phyloP scores from a whole-genome alignment of 2,329 filamentous ascomycete species.

The Biscogniauxia mediterranea region DNA sequence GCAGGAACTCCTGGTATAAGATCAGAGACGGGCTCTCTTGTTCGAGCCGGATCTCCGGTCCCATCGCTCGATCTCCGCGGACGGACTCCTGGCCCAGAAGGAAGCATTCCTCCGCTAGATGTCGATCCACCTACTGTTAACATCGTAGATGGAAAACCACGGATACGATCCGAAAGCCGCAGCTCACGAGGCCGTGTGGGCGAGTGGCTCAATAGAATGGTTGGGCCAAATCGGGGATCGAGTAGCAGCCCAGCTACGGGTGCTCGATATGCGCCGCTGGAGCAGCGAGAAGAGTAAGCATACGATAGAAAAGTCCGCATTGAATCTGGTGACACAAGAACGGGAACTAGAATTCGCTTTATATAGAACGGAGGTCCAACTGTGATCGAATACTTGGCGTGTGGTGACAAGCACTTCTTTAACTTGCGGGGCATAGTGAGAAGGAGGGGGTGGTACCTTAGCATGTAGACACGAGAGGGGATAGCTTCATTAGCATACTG shows the following conservation, averaged over 20 bases:
- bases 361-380: neutral
- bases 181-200: constrained; percentile 40
- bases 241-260: constrained; percentile 33
- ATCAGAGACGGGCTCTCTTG: constrained; percentile 75
- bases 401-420: neutral
- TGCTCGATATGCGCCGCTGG: constrained; percentile 40
- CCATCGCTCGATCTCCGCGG: constrained; percentile 72
- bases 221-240: constrained; percentile 37
- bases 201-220: constrained; percentile 47
- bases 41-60: constrained; percentile 74
- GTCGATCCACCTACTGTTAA: constrained; percentile 73
- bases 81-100: constrained; percentile 53
- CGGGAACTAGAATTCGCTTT: neutral
- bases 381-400: neutral
- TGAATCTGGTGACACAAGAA: constrained; percentile 14
- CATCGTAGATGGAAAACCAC: constrained; percentile 45
- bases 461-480: neutral
- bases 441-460: neutral
- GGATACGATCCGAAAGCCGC: constrained; percentile 33
- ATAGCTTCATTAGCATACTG: neutral
- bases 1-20: constrained; percentile 74
- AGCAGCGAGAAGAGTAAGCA: constrained; percentile 39
- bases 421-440: neutral
- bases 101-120: constrained; percentile 74
- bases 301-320: constrained; percentile 16